phyloP scores from a whole-genome alignment of 2,329 filamentous ascomycete species.

The Biscogniauxia mediterranea region DNA sequence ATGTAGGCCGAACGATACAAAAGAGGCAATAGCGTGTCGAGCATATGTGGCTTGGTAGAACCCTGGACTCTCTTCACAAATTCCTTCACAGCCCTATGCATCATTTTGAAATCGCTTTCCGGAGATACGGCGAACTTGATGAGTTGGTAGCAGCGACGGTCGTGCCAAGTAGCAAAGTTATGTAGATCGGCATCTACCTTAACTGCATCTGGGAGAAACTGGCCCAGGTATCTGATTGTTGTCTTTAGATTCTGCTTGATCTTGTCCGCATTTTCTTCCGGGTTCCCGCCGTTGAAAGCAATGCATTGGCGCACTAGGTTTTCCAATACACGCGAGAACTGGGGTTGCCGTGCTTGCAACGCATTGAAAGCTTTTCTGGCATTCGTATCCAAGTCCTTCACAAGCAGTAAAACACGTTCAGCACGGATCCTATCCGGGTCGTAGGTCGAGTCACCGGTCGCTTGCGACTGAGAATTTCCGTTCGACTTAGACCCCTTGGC shows the following conservation, averaged over 20 bases:
- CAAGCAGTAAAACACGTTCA: constrained; percentile 78
- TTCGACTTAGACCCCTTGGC: constrained; percentile 61
- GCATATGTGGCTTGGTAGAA: constrained; percentile 59
- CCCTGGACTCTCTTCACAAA: constrained; percentile 77
- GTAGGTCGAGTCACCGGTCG: constrained; percentile 43
- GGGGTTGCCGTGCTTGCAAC: constrained; percentile 74
- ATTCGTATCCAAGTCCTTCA: constrained; percentile 72
- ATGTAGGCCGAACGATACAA: constrained; percentile 81
- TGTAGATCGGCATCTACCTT: constrained; percentile 75
- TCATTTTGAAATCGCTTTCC: constrained; percentile 88
- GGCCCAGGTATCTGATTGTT: constrained; percentile 70
- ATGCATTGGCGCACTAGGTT: constrained; percentile 84
- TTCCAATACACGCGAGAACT: constrained; percentile 69
- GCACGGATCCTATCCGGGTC: constrained; percentile 77
- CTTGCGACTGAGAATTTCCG: constrained; percentile 53
- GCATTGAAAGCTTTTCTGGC: constrained; percentile 87
- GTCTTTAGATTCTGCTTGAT: constrained; percentile 69
- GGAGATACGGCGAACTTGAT: constrained; percentile 81
- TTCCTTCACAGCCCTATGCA: constrained; percentile 87
- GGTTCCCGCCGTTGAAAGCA: constrained; percentile 82
- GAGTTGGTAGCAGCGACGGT: constrained; percentile 85
- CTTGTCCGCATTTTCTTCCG: constrained; percentile 67
- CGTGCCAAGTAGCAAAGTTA: constrained; percentile 88
- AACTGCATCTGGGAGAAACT: constrained; percentile 72
- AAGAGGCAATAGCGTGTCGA: constrained; percentile 79